Evolutionary conservation across 768 basidiomycete species (phyloP), one percentile per base, ranked within the genome.

Genomic region (Podaxis sp.): DNA sequence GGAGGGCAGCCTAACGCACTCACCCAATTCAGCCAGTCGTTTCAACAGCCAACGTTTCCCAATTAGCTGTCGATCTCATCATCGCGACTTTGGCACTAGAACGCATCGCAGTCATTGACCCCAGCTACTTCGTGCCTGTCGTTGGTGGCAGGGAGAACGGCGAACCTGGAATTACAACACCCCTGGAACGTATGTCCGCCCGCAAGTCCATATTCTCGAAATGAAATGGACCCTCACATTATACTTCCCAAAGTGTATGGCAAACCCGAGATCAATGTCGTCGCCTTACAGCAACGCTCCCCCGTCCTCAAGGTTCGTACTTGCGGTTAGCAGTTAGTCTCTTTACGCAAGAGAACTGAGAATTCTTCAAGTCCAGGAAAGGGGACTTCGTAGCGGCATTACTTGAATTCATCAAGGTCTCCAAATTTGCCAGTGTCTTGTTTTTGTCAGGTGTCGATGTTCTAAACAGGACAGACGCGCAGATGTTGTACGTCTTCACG

Each of bases 41-140:
- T 11, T 93, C 92, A 4, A 84, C 85, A 11, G 92, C 89, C 53
- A 94, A 94, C 75, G 82, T 94, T 48, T 80, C 86, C n/a, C 92
- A 95, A 69, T 80, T 95, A 12, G 84, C 91, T 0, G 85, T 77
- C 9, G 92, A 95, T 73, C 75, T 95, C 17, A 75, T 95, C 64
- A 87, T 93, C 65, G 73, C 87, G 4, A 87, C 88, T 1, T 77
- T 92, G 52, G 79, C 78, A 33, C 79, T 95, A 22, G 72, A 77
- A 57, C 78, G 82, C 52, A 74, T 92, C 7, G 93, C 88, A 38
- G 74, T 84, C 9, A 79, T 93, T 52, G 86, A 93, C 68, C 75
- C 87, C 19, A 77, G 75, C 39, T 83, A 83, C 64, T 79, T 90
- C 36, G 80, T 91, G 6, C 90, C 93, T 3, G 83, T 89, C n/a